phyloP scores from a whole-genome alignment of 1,139 yeast genomes.

The Sugiyamaella paludigena region DNA sequence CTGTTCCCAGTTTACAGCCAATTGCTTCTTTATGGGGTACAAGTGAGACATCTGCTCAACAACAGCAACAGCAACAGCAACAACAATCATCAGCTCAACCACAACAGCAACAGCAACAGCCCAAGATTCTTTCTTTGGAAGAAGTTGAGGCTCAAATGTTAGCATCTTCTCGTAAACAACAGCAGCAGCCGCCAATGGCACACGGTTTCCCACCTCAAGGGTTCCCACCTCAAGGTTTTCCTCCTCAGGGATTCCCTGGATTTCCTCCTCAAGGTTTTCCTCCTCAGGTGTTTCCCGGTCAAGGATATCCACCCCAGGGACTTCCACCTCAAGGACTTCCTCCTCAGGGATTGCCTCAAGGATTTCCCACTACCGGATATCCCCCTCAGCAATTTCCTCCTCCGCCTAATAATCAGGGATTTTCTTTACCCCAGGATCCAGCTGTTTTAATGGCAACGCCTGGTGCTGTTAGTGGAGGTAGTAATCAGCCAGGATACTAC shows the following conservation, averaged over 20 bases:
- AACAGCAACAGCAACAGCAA: slow-evolving; percentile 21
- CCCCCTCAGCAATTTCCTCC: slow-evolving; percentile 16
- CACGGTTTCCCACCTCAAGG: slow-evolving; percentile 12
- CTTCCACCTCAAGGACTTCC: slow-evolving; percentile 12
- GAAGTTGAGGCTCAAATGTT: slow-evolving; percentile 73
- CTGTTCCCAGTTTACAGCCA: slow-evolving; percentile 52
- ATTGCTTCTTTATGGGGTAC: slow-evolving; percentile 65
- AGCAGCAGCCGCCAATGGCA: slow-evolving; percentile 12
- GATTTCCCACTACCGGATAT: slow-evolving; percentile 11
- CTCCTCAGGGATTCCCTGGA: slow-evolving; percentile 14
- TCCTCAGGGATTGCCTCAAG: slow-evolving; percentile 19
- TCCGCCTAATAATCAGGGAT: slow-evolving; percentile 14
- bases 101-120: slow-evolving; percentile 15
- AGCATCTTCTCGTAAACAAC: slow-evolving; percentile 7
- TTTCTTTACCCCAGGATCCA: slow-evolving; percentile 26
- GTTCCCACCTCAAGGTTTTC: slow-evolving; percentile 7
- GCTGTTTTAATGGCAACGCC: slow-evolving; percentile 19
- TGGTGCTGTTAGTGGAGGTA: too few species aligned
- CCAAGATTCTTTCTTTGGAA: slow-evolving; percentile 57
- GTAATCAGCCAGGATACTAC: slow-evolving; percentile 30
- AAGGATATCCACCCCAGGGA: slow-evolving; percentile 6
- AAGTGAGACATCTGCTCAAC: slow-evolving; percentile 4
- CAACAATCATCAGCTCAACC: background rate
- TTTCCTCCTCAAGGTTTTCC: slow-evolving; percentile 17
- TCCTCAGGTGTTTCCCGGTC: slow-evolving; percentile 22